These are phyloP conservation scores for Cicer arietinum DNA, from an alignment of 306 rosid species.

Conservation along the genomic window DNA sequence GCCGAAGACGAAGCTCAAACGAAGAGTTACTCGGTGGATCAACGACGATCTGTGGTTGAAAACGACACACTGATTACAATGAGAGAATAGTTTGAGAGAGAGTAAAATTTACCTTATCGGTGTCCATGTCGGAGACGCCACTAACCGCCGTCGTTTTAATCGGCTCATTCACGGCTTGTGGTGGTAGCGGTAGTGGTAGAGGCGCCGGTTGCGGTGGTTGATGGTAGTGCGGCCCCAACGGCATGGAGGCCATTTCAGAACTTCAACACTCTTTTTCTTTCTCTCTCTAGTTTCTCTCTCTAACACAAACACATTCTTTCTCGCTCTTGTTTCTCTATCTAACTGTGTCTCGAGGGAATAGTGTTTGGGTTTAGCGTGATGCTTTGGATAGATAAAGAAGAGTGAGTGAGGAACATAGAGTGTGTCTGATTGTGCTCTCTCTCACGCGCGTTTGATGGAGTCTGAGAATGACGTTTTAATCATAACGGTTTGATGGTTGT, in stretches of 20 bases:
- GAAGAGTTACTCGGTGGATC: slow-evolving; percentile 54
- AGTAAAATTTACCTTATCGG: slow-evolving; percentile 66
- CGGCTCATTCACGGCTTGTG: slow-evolving; percentile 52
- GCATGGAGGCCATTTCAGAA: slow-evolving; percentile 73
- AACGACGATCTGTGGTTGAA: slow-evolving; percentile 47
- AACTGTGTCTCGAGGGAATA: slow-evolving; percentile 31
- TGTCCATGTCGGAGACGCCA: slow-evolving; percentile 61
- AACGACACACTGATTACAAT: slow-evolving; percentile 34
- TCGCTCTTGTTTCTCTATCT: slow-evolving; percentile 38
- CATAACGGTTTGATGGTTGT: background rate
- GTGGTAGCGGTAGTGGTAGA: slow-evolving; percentile 43
- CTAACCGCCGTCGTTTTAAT: slow-evolving; percentile 50
- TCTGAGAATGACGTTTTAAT: slow-evolving; percentile 35
- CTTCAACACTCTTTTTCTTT: slow-evolving; percentile 23
- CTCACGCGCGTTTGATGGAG: slow-evolving; percentile 25
- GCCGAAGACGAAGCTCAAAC: slow-evolving; percentile 45
- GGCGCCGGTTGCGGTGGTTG: slow-evolving; percentile 54
- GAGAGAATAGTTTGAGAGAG: slow-evolving; percentile 7
- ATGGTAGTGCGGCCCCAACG: slow-evolving; percentile 71
- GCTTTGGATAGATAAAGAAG: slow-evolving; percentile 43
- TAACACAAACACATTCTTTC: background rate
- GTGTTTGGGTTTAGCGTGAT: slow-evolving; percentile 37
- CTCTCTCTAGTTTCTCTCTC: slow-evolving; percentile 32
- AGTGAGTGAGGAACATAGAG: background rate
- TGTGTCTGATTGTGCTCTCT: slow-evolving; percentile 15